Conservation (phyloP, 108 stramenopile species). For the Ochromonas danica region DNA sequence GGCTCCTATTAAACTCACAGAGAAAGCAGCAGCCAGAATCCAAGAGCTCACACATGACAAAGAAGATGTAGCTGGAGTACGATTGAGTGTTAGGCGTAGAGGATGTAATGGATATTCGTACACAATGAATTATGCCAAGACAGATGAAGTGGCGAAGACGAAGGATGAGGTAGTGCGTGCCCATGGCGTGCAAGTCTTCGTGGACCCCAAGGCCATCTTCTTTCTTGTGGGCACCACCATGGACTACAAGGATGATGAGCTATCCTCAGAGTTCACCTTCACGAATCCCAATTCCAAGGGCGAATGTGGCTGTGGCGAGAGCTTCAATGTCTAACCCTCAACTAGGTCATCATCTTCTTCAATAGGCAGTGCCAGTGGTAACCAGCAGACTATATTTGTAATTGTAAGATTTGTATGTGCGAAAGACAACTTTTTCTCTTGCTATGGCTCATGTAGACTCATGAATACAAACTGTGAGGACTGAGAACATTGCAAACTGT, state of each 20-base stretch:
- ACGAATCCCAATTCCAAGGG: conserved; percentile 98
- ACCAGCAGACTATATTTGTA: too few species aligned
- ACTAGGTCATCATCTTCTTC: neutral
- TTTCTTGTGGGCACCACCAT: conserved; percentile 93
- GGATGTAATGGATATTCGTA: conserved; percentile 98
- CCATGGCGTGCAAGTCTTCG: conserved; percentile 77
- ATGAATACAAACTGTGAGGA: too few species aligned
- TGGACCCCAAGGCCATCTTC: conserved; percentile 98
- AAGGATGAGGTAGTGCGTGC: conserved; percentile 54
- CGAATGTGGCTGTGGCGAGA: conserved; percentile 98
- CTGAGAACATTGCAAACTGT: too few species aligned
- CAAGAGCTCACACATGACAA: conserved; percentile 44
- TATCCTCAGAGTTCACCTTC: conserved; percentile 96
- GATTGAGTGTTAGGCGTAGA: conserved; percentile 82
- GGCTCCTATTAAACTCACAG: conserved; percentile 44
- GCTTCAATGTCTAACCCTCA: conserved; percentile 76
- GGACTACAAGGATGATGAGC: conserved; percentile 94
- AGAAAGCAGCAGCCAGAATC: conserved; percentile 52
- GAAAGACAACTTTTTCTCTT: too few species aligned
- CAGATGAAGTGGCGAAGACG: conserved; percentile 48
- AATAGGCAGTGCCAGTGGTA: too few species aligned
- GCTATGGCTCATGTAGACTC: too few species aligned
- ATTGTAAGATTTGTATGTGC: too few species aligned
- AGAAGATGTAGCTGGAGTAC: conserved; percentile 74
- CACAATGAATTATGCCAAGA: conserved; percentile 89